Percentiles rank a stretch among this genome's conserved stretches.
phyloP scores from a whole-genome alignment of 768 basidiomycete genomes.

The Coprinopsis strossmayeri region DNA sequence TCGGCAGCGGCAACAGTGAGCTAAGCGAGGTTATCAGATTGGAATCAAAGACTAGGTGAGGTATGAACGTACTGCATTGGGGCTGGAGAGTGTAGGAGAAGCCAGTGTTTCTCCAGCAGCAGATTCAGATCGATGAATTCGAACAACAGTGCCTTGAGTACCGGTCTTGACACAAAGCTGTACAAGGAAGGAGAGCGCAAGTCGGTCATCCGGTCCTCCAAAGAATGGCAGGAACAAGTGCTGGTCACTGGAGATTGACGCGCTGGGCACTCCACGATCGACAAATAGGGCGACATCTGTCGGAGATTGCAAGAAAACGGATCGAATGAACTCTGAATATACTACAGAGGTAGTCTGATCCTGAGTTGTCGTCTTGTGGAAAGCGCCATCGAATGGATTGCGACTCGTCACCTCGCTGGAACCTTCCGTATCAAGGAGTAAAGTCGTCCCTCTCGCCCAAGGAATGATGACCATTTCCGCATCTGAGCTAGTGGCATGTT shows the following conservation, averaged over 20 bases:
- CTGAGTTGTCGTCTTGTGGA: constrained; percentile 44
- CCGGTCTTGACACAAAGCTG: constrained; percentile 62
- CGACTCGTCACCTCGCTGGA: constrained; percentile 14
- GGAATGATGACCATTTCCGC: constrained; percentile 80
- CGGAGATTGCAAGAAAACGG: constrained; percentile 66
- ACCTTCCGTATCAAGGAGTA: constrained; percentile 15
- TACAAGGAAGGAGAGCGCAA: constrained; percentile 74
- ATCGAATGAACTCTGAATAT: constrained; percentile 81
- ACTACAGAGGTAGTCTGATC: constrained; percentile 49
- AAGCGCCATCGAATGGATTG: constrained; percentile 78
- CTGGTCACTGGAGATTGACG: constrained; percentile 26
- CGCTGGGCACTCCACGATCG: constrained; percentile 50
- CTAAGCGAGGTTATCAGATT: constrained; percentile 1
- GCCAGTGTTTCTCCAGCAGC: constrained; percentile 19
- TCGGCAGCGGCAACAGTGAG: constrained; percentile 52
- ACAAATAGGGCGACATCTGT: constrained; percentile 83
- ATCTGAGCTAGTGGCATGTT: constrained; percentile 49
- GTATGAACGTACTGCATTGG: neutral
- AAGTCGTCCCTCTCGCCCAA: constrained; percentile 55
- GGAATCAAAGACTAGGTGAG: neutral
- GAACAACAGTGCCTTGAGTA: constrained; percentile 69
- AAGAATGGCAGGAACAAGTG: constrained; percentile 88
- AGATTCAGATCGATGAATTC: constrained; percentile 44
- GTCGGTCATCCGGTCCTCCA: constrained; percentile 90
- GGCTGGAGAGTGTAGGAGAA: constrained; percentile 7